Conservation (phyloP, 257 asterid species). For the Nicotiana attenuata region DNA sequence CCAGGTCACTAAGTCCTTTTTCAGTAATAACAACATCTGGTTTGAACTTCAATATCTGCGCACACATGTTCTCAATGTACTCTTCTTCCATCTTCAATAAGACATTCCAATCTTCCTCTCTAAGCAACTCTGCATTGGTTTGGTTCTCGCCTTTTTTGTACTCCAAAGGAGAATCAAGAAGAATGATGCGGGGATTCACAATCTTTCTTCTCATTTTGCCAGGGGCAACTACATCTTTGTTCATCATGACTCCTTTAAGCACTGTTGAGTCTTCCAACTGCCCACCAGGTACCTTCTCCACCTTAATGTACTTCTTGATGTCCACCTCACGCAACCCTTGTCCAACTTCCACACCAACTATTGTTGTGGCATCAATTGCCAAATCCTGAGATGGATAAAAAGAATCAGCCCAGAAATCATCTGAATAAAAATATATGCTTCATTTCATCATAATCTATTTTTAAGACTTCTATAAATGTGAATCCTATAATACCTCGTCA, state of each 20-base stretch:
- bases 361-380: slow-evolving; percentile 85
- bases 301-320: slow-evolving; percentile 86
- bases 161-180: slow-evolving; percentile 87
- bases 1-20: slow-evolving; percentile 87
- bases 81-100: slow-evolving; percentile 94
- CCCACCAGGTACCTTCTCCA: slow-evolving; percentile 96
- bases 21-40: slow-evolving; percentile 89
- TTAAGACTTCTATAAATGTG: no score
- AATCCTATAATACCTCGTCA: no score
- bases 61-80: slow-evolving; percentile 71
- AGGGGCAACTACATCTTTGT: slow-evolving; percentile 94
- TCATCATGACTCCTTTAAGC: slow-evolving; percentile 86
- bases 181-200: slow-evolving; percentile 81
- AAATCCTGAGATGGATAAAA: slow-evolving; percentile 51
- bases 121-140: slow-evolving; percentile 84
- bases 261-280: slow-evolving; percentile 94
- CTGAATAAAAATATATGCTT: no score
- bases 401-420: no score
- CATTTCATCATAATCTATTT: no score
- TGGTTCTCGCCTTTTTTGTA: slow-evolving; percentile 99
- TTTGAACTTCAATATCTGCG: slow-evolving; percentile 69
- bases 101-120: slow-evolving; percentile 95
- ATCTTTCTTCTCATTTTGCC: slow-evolving; percentile 95
- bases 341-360: slow-evolving; percentile 82
- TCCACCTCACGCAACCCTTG: slow-evolving; percentile 94